Conservation (phyloP, 2,329 filamentous ascomycete genomes). For the Penicillium sp. region DNA sequence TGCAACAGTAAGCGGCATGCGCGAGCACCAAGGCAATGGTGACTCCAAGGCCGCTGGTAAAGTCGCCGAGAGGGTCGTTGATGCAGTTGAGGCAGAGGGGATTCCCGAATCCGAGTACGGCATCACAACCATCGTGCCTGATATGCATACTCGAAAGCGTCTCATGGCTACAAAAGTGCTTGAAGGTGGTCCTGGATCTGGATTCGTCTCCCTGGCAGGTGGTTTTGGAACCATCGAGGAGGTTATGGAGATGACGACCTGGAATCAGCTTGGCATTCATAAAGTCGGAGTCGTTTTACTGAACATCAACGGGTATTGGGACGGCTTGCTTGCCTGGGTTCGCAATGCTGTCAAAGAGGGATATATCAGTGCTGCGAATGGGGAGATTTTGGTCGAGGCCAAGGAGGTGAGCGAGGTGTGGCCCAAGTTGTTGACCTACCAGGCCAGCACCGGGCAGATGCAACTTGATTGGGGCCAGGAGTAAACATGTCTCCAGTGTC, state of each 20-base stretch:
- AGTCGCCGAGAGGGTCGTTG: constrained; percentile 57
- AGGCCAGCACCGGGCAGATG: constrained; percentile 71
- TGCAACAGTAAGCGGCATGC: constrained; percentile 51
- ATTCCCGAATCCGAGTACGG: constrained; percentile 63
- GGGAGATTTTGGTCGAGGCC: constrained; percentile 76
- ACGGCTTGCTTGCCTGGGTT: constrained; percentile 82
- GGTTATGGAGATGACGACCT: constrained; percentile 87
- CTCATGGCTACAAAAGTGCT: constrained; percentile 91
- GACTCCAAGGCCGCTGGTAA: constrained; percentile 57
- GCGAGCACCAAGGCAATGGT: constrained; percentile 25
- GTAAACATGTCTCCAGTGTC: constrained; percentile 35
- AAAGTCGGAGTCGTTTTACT: constrained; percentile 73
- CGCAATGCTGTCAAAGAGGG: constrained; percentile 71
- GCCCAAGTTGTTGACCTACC: constrained; percentile 69
- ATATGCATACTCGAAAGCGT: constrained; percentile 96
- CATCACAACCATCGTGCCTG: constrained; percentile 80
- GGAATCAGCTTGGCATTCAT: constrained; percentile 97
- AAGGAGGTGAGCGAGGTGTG: constrained; percentile 72
- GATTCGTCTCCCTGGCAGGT: constrained; percentile 85
- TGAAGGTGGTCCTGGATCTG: constrained; percentile 75
- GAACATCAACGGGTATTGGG: constrained; percentile 91
- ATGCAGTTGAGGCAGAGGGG: constrained; percentile 34
- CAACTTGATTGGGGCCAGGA: constrained; percentile 79
- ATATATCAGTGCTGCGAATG: constrained; percentile 73
- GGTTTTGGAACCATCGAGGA: constrained; percentile 97